A percentile compares a stretch with the other conserved stretches of the same genome.
These are phyloP conservation scores for Nitzschia putrida DNA, from an alignment of 108 stramenopile genomes.

Conservation along the genomic window DNA sequence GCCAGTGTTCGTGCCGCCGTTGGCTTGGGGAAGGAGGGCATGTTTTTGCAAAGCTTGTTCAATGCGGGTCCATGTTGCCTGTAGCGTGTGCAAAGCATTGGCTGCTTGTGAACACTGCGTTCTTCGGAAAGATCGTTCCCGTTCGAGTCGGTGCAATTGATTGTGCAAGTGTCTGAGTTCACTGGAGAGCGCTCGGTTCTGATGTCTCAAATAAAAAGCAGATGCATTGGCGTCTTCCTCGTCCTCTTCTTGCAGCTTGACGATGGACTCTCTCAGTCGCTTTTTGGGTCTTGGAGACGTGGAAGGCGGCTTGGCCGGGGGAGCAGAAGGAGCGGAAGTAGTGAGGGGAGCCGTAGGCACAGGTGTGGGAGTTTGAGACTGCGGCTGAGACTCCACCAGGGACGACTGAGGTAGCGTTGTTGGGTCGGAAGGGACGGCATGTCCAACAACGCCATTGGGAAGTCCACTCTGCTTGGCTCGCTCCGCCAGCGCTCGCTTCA, in stretches of 20 bases:
- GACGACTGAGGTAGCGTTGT: background rate
- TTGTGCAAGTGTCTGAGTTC: slow-evolving; percentile 67
- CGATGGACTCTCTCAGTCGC: slow-evolving; percentile 32
- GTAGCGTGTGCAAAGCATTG: slow-evolving; percentile 38
- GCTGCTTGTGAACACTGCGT: slow-evolving; percentile 55
- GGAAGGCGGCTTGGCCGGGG: slow-evolving; percentile 3
- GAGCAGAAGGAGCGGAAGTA: slow-evolving; percentile 6
- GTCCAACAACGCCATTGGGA: slow-evolving; percentile 32
- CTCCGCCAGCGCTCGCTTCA: slow-evolving; percentile 89
- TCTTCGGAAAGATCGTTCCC: slow-evolving; percentile 71
- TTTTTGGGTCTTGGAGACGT: slow-evolving; percentile 43
- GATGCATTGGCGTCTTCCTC: slow-evolving; percentile 54
- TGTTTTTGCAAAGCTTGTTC: slow-evolving; percentile 41
- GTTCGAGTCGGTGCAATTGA: slow-evolving; percentile 51
- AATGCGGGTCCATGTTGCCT: slow-evolving; percentile 50
- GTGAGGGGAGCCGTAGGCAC: background rate
- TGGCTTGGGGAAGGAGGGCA: background rate
- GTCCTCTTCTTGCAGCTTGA: slow-evolving; percentile 46
- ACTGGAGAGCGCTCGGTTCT: slow-evolving; percentile 72
- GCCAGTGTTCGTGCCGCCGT: background rate
- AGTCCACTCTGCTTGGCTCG: slow-evolving; percentile 69
- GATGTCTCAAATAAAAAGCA: slow-evolving; percentile 74
- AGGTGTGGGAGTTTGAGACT: slow-evolving; percentile 5
- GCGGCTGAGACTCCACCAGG: background rate
- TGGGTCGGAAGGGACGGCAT: background rate